Conservation (phyloP, 2,329 filamentous ascomycete genomes). For the Rhynchosporium secalis region DNA sequence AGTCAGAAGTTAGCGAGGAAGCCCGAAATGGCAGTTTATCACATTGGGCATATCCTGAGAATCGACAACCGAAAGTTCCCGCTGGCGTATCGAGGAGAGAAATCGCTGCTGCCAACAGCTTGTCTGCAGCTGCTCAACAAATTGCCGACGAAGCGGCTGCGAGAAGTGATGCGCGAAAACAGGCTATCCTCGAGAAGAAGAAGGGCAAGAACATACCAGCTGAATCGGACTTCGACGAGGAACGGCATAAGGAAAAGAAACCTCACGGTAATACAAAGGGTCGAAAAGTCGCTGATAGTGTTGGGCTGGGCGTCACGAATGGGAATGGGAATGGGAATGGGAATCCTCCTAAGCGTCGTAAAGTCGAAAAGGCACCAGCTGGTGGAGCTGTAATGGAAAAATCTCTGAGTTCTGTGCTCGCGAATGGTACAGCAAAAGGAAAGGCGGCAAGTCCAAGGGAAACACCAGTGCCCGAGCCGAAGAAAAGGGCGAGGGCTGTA, state of each 20-base stretch:
- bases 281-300: slow-evolving; percentile 60
- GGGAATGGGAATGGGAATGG: slow-evolving; percentile 57
- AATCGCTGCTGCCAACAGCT: slow-evolving; percentile 70
- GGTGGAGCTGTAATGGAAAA: slow-evolving; percentile 61
- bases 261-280: slow-evolving; percentile 58
- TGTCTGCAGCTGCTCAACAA: slow-evolving; percentile 68
- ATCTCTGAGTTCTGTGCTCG: slow-evolving; percentile 61
- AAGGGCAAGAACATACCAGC: slow-evolving; percentile 60
- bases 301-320: slow-evolving; percentile 68
- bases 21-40: slow-evolving; percentile 87
- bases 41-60: slow-evolving; percentile 95
- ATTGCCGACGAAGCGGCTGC: slow-evolving; percentile 82
- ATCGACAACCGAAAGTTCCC: slow-evolving; percentile 64
- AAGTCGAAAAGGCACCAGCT: slow-evolving; percentile 62
- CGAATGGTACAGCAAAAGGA: slow-evolving; percentile 51
- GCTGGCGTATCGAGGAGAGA: slow-evolving; percentile 77
- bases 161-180: slow-evolving; percentile 80
- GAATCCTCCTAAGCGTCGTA: slow-evolving; percentile 71
- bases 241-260: slow-evolving; percentile 60
- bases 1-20: slow-evolving; percentile 89
- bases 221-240: slow-evolving; percentile 80
- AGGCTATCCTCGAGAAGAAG: slow-evolving; percentile 74
- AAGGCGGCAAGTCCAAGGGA: slow-evolving; percentile 66
- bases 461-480: slow-evolving; percentile 65
- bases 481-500: slow-evolving; percentile 72